Evolutionary conservation across 2,329 filamentous ascomycete genomes (phyloP), one percentile per base, ranked within the genome.

Genomic region (Trematosphaeria pertusa): DNA sequence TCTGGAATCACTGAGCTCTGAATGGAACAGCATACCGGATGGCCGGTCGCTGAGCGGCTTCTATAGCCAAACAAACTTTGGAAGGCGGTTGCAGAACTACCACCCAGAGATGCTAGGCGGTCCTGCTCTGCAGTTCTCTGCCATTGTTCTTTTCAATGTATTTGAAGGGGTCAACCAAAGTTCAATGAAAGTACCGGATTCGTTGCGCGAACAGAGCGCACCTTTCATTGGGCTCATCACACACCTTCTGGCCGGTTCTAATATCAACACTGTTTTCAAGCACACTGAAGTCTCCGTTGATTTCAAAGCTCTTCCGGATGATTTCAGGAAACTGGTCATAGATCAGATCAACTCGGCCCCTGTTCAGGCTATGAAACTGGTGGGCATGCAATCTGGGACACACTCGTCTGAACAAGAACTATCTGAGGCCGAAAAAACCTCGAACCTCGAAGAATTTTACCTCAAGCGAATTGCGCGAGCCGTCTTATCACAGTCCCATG

Each of bases 151-250:
- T 2, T 72, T 67, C 50, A 62, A 56, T 10, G 41, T 67, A 10
- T 64, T 68, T 10, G 57, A 61, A 26, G 48, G 47, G 6, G 38
- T 46, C 5, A 45, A 38, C 5, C 19, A 42, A 22, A 18, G 39
- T 11, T 48, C 54, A 14, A 36, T 62, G 14, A 39, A 49, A 0
- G 20, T 64, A 3, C 40, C 50, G 5, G 48, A 64, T 6, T 30
- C 49, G 5, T 38, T 62, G 8, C 44, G 48, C 31, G n/a, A 55
- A 15, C 46, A 70, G 34, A 57, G 58, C 31, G 46, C 43, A 5
- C 68, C 68, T 12, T 69, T 73, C 22, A 15, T 65, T 5, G 35
- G 49, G 6, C 47, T 73, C 2, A 35, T 73, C 4, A 52, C 56
- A 12, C 50, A 51, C 10, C 22, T 65, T 20, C 48, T 71, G 6